phyloP scores from a whole-genome alignment of 345 rosid species.

The Microthlaspi erraticum region DNA sequence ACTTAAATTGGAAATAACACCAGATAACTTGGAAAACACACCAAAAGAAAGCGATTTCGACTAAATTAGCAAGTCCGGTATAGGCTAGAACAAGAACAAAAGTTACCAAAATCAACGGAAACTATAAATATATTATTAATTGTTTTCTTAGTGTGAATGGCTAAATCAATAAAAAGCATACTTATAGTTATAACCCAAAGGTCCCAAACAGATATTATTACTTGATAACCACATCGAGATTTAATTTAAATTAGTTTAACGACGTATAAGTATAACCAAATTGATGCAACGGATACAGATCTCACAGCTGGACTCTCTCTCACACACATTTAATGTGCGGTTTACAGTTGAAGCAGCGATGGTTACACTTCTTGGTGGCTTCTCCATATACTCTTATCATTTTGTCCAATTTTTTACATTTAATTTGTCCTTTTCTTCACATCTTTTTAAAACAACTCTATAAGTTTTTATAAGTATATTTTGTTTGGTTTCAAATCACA shows the following conservation, averaged over 20 bases:
- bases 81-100: too few relatives aligned
- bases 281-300: constrained; percentile 31
- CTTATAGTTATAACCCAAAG: too few relatives aligned
- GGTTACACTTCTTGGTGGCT: constrained; percentile 40
- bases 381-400: constrained; percentile 16
- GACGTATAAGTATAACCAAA: constrained; percentile 9
- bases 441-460: background rate
- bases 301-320: constrained; percentile 40
- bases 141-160: too few relatives aligned
- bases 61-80: too few relatives aligned
- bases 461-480: background rate
- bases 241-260: background rate
- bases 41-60: too few relatives aligned
- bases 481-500: constrained; percentile 1
- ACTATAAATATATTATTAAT: too few relatives aligned
- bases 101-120: too few relatives aligned
- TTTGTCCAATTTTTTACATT: constrained; percentile 11
- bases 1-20: too few relatives aligned
- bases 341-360: constrained; percentile 47
- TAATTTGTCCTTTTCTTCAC: constrained; percentile 26
- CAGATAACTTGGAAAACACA: too few relatives aligned
- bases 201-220: too few relatives aligned
- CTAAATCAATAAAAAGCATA: too few relatives aligned
- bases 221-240: too few relatives aligned
- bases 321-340: constrained; percentile 42